Conservation (phyloP, 2,329 filamentous ascomycete species). For the Colletotrichum siamense region DNA sequence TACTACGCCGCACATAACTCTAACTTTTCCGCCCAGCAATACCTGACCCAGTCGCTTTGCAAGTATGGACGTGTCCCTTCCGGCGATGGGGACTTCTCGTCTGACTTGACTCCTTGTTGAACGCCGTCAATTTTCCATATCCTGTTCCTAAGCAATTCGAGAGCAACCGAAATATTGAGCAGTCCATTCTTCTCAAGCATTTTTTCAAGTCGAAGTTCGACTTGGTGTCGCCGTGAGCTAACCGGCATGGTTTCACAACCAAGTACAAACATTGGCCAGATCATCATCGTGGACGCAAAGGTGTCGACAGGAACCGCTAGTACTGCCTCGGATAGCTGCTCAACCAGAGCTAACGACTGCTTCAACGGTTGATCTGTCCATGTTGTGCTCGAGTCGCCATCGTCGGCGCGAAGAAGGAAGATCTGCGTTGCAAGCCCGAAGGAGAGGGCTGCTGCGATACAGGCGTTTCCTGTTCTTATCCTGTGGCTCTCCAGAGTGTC, state of each 20-base stretch:
- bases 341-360: neutral
- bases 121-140: conserved; percentile 8
- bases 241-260: conserved; percentile 3
- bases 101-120: fast-evolving
- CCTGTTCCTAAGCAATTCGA: neutral
- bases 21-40: neutral
- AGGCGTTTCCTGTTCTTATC: neutral
- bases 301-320: neutral
- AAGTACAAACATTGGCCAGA: conserved; percentile 13
- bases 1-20: neutral
- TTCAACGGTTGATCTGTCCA: neutral
- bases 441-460: neutral
- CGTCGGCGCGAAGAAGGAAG: conserved; percentile 2
- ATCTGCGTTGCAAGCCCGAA: conserved; percentile 8
- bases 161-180: neutral
- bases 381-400: neutral
- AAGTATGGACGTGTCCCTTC: neutral
- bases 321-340: neutral
- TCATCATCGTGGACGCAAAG: conserved; percentile 8
- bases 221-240: neutral
- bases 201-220: neutral
- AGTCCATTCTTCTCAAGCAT: conserved; percentile 9
- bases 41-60: neutral
- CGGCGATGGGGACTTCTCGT: neutral
- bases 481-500: neutral